Conservation (phyloP, 495 filamentous ascomycete genomes). For the Aspergillus hancockii region DNA sequence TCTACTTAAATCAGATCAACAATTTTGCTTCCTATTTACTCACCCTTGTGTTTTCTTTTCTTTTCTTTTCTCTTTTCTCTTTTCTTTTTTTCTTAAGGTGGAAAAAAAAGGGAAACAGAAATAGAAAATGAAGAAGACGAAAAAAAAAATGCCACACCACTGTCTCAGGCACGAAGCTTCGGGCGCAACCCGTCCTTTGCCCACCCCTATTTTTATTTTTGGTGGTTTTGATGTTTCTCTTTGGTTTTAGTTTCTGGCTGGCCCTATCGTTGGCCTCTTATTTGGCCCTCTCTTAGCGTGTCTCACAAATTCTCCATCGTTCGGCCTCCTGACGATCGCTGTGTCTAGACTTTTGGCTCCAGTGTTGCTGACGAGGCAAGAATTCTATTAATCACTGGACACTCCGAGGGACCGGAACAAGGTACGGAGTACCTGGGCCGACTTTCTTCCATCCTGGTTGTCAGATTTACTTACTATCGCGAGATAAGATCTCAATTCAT, state of each 20-base stretch:
- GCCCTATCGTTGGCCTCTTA: not conserved
- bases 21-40: no score
- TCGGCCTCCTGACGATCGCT: constrained; percentile 24
- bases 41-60: no score
- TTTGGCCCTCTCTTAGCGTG: constrained; percentile 6
- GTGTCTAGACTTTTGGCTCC: constrained; percentile 4
- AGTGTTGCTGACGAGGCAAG: not conserved
- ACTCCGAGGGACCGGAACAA: not conserved
- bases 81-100: no score
- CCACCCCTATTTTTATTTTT: constrained; percentile 2
- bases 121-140: not conserved
- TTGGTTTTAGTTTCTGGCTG: not conserved
- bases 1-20: no score
- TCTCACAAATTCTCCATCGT: constrained; percentile 17
- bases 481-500: not conserved
- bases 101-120: not conserved
- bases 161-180: constrained; percentile 19
- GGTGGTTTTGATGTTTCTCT: not conserved
- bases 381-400: not conserved
- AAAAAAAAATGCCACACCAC: constrained; percentile 14
- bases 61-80: no score
- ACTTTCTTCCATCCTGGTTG: not conserved
- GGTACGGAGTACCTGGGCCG: not conserved
- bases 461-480: not conserved
- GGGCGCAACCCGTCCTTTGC: not conserved